Evolutionary conservation across 2,329 filamentous ascomycete species (phyloP), one percentile per base, ranked within the genome.

Genomic region (Aspergillus amoenus): DNA sequence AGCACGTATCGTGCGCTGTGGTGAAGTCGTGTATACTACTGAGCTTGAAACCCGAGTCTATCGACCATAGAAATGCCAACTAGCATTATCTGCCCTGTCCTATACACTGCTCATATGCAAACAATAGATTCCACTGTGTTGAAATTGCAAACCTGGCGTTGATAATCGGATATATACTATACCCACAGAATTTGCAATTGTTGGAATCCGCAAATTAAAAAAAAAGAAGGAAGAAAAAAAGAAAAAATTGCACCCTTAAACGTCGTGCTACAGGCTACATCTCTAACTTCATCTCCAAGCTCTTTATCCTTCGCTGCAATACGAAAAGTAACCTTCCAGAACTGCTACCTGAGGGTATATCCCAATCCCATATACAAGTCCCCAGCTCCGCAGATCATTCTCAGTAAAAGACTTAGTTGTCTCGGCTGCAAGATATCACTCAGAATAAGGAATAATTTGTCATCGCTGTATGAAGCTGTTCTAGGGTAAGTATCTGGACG

Each of bases 301-400:
- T 17, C 37, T 6, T 7, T 13, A 40, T 40, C n/a, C 37, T 6
- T 13, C 3, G 13, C n/a, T 4, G 37, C 44, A 27, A 2, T 18
- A 39, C 8, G 15, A 56, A 56, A 44, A 9, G 40, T 39, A 37
- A n/a, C 27, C 27, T 18, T 50, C 40, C 49, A 52, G 37, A 52
- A 52, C n/a, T 30, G 49, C 37, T 39, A 43, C 7, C 49, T 11
- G 9, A 52, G 30, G 9, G 18, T 27, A 27, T 42, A 30, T 18
- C 6, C 11, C 5, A n/a, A 12, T 15, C 11, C 39, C 37, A 6
- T 18, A 32, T 32, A 52, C 22, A 52, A 43, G 4, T 5, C 12
- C 7, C 48, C 43, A 9, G n/a, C 9, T 4, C 43, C 22, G 43
- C 24, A 46, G 21, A 3, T n/a, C 5, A 4, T 15, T 30, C 4